Evolutionary conservation across 1,139 yeast genomes (phyloP), one percentile per base, ranked within the genome.

Genomic region (Pichia sp.): DNA sequence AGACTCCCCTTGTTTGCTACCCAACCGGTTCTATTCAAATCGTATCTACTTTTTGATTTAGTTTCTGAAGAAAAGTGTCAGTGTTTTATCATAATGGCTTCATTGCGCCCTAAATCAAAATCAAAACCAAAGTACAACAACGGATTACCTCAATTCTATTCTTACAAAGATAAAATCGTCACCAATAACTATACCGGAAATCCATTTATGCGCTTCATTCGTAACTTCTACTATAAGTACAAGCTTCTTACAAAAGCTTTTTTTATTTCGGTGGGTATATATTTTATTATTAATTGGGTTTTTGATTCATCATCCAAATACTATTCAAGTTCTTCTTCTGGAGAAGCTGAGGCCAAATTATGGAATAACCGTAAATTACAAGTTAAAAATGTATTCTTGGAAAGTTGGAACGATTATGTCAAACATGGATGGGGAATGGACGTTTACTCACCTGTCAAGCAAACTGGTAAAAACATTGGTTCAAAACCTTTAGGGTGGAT

Each of bases 401-500:
- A 82, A 47, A 80, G 95, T 14, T 91, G 97, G 96, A 73, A 73
- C 41, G 87, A 87, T 49, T 91, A 91, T 63, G 82, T 80, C 50
- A 70, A 75, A 48, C 75, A 86, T 61, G 98, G 88, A 0, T 90
- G 95, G 95, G 97, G 97, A 3, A 73, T 72, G 53, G 95, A 87
- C 60, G 77, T 80, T 4, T 87, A 83, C 62, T 70, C 72, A 30
- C 88, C 97, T 0, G 65, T 86, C 22, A 67, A 76, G 16, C 78
- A 81, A 51, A 67, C 62, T 1, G 90, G 89, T n/a, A 73, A 77
- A 54, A 87, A 89, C 63, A 86, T 89, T 90, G 91, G 89, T 0
- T 83, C 83, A 9, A 69, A 76, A 53, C 97, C 98, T 1, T 70
- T 91, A 60, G 99, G 99, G 2, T 91, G 97, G 97, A 87, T 91